phyloP scores from a whole-genome alignment of 108 stramenopile species.

The Cyclotella atomus region DNA sequence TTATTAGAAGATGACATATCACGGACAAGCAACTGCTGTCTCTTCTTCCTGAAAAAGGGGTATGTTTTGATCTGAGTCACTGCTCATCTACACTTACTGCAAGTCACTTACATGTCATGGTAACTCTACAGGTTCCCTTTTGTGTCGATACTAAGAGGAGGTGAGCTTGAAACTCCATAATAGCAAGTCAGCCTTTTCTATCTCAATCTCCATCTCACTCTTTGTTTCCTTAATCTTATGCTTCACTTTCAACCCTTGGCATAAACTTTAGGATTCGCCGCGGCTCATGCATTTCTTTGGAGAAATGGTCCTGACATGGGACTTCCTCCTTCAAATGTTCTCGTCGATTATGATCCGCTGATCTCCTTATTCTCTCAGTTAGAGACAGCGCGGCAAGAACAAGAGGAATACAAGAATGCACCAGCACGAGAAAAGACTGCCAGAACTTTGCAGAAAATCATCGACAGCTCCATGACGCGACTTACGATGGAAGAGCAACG shows the following conservation, averaged over 20 bases:
- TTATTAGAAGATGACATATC: slow-evolving; percentile 78
- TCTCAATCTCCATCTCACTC: too few relatives aligned
- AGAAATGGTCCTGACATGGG: slow-evolving; percentile 56
- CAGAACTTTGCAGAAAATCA: slow-evolving; percentile 68
- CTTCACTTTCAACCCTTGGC: too few relatives aligned
- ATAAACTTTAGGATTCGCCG: slow-evolving; percentile 91
- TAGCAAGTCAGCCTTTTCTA: too few relatives aligned
- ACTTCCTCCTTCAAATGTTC: slow-evolving; percentile 56
- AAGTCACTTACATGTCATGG: too few relatives aligned
- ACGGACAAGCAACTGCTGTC: slow-evolving; percentile 75
- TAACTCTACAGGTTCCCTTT: too few relatives aligned
- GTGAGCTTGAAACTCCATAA: too few relatives aligned
- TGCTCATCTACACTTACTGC: too few relatives aligned
- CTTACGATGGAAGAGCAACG: slow-evolving; percentile 61
- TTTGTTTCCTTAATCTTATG: too few relatives aligned
- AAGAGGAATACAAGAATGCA: slow-evolving; percentile 60
- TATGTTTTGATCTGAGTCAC: slow-evolving; percentile 91
- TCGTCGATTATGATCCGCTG: slow-evolving; percentile 77
- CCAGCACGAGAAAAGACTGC: slow-evolving; percentile 71
- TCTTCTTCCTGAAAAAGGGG: slow-evolving; percentile 89
- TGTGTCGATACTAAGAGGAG: slow-evolving; percentile 90
- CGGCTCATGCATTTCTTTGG: slow-evolving; percentile 81
- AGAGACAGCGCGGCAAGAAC: slow-evolving; percentile 63
- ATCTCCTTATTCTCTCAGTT: slow-evolving; percentile 77
- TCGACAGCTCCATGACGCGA: slow-evolving; percentile 78